These are phyloP conservation scores for Talaromyces rugulosus DNA, from an alignment of 2,329 filamentous ascomycete genomes.

Conservation along the genomic window DNA sequence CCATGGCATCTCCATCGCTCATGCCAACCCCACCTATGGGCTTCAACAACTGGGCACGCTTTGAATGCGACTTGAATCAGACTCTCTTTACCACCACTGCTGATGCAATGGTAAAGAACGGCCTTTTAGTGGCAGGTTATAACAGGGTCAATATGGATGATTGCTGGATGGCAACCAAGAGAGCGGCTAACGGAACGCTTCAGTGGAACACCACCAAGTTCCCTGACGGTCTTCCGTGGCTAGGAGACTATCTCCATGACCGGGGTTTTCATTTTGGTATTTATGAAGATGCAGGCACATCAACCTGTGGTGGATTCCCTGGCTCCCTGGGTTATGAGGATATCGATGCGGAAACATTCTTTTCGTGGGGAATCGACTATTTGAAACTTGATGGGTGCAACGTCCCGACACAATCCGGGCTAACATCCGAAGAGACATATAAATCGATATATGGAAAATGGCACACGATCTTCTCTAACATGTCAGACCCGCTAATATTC, in stretches of 20 bases:
- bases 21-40: slow-evolving; percentile 45
- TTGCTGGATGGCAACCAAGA: slow-evolving; percentile 38
- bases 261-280: slow-evolving; percentile 43
- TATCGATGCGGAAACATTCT: slow-evolving; percentile 36
- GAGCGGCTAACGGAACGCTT: slow-evolving; percentile 34
- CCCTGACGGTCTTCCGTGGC: slow-evolving; percentile 41
- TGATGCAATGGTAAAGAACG: slow-evolving; percentile 39
- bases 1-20: background rate
- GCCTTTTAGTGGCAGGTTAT: slow-evolving; percentile 37
- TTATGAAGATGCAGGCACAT: slow-evolving; percentile 42
- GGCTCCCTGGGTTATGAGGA: slow-evolving; percentile 39
- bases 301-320: slow-evolving; percentile 42
- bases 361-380: slow-evolving; percentile 38
- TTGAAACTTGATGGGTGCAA: slow-evolving; percentile 49
- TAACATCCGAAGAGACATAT: slow-evolving; percentile 20
- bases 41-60: slow-evolving; percentile 50
- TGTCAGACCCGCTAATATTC: slow-evolving; percentile 38
- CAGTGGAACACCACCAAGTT: slow-evolving; percentile 40
- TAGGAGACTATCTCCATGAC: slow-evolving; percentile 34
- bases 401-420: slow-evolving; percentile 18
- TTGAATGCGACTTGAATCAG: slow-evolving; percentile 47
- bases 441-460: slow-evolving; percentile 36
- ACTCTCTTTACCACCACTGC: slow-evolving; percentile 46
- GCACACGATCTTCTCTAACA: slow-evolving; percentile 35
- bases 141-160: slow-evolving; percentile 44